phyloP scores from a whole-genome alignment of 805 yeast species.

The Hanseniaspora meyeri region DNA sequence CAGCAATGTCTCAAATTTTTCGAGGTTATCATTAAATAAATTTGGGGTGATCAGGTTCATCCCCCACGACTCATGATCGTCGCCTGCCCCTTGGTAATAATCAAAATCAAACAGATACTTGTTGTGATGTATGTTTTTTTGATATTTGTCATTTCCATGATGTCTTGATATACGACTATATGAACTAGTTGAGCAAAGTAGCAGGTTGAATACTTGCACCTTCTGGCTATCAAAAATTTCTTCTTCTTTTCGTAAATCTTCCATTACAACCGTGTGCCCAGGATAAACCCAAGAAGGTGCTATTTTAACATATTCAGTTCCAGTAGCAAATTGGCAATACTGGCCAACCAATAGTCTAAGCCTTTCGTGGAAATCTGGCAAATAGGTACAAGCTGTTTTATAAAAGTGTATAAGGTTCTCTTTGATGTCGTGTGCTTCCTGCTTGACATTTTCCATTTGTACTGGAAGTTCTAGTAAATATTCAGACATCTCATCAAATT shows the following conservation, averaged over 20 bases:
- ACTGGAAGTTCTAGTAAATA: background rate
- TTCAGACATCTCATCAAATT: background rate
- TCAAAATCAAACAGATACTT: constrained; percentile 24
- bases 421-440: background rate
- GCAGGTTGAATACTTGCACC: background rate
- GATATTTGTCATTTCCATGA: constrained; percentile 1
- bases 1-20: constrained; percentile 21
- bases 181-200: constrained; percentile 3
- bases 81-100: constrained; percentile 89
- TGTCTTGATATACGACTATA: constrained; percentile 7
- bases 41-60: constrained; percentile 38
- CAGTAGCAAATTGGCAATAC: too few species aligned
- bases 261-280: background rate
- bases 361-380: background rate
- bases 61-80: constrained; percentile 85
- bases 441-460: background rate
- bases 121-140: background rate
- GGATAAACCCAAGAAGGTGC: constrained; percentile 7
- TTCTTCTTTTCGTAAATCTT: background rate
- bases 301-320: background rate
- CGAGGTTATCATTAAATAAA: constrained; percentile 43
- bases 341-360: background rate
- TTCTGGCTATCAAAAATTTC: background rate
- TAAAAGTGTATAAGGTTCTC: background rate
- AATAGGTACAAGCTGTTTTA: background rate